These are phyloP conservation scores for Myrica gale DNA, from an alignment of 306 rosid species.

Conservation along the genomic window DNA sequence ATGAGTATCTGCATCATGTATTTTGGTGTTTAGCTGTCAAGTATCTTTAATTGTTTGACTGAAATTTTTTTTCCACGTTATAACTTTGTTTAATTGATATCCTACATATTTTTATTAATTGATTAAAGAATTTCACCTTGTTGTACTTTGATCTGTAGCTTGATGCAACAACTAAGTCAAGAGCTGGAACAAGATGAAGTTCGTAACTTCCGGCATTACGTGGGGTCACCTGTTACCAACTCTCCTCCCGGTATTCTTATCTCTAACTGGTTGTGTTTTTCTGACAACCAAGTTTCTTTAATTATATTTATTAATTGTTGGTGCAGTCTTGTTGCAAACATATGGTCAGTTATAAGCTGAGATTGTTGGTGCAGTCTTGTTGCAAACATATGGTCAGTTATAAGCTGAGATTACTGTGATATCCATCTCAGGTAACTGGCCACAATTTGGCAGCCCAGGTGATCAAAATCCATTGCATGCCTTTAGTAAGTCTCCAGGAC, in stretches of 20 bases:
- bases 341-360: too few species aligned
- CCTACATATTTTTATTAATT: constrained; percentile 1
- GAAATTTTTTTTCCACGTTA: too few species aligned
- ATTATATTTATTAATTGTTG: background rate
- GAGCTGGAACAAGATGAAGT: constrained; percentile 86
- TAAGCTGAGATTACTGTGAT: constrained; percentile 19
- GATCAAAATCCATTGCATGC: constrained; percentile 64
- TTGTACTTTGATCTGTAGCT: constrained; percentile 38
- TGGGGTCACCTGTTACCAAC: constrained; percentile 77
- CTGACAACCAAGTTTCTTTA: constrained; percentile 8
- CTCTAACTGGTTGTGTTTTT: constrained; percentile 19
- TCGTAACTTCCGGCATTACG: constrained; percentile 62
- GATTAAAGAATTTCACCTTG: constrained; percentile 5
- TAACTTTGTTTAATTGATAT: background rate
- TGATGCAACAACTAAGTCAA: constrained; percentile 84
- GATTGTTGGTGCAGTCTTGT: background rate
- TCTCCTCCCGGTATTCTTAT: constrained; percentile 78
- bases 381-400: constrained; percentile 15
- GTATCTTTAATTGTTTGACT: background rate
- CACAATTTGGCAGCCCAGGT: constrained; percentile 73
- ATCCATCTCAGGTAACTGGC: constrained; percentile 65
- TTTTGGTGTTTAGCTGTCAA: background rate
- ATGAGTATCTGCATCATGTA: background rate
- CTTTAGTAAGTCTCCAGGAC: constrained; percentile 67
- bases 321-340: background rate